Evolutionary conservation across 2,329 filamentous ascomycete species (phyloP).

Genomic region (Trichoderma breve): DNA sequence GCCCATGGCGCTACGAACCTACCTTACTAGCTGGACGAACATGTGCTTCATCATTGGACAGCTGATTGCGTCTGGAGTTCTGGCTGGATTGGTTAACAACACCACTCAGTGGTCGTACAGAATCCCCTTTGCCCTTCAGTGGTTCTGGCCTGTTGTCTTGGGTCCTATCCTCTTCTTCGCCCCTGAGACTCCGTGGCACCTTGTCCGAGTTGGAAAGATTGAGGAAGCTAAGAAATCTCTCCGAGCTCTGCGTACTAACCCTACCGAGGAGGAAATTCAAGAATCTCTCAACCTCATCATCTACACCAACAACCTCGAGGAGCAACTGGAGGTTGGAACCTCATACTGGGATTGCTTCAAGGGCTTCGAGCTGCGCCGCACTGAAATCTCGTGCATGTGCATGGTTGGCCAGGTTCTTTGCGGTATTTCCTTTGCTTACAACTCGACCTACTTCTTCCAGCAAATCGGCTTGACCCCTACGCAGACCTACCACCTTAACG

Average conservation of each 20-base stretch:
- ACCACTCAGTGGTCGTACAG: constrained; percentile 44
- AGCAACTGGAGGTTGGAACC: constrained; percentile 35
- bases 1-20: constrained; percentile 40
- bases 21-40: constrained; percentile 47
- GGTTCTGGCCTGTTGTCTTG: constrained; percentile 47
- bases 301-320: constrained; percentile 42
- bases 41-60: constrained; percentile 49
- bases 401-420: constrained; percentile 15
- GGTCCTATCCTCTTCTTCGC: constrained; percentile 41
- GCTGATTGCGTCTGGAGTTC: constrained; percentile 39
- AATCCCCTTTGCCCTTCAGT: constrained; percentile 49
- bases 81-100: constrained; percentile 30
- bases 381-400: constrained; percentile 44
- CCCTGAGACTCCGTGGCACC: constrained; percentile 47
- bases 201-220: constrained; percentile 36
- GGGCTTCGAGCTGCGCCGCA: constrained; percentile 46
- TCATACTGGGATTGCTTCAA: constrained; percentile 46
- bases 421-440: constrained; percentile 33
- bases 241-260: constrained; percentile 29
- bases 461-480: constrained; percentile 34
- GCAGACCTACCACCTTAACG: constrained; percentile 35
- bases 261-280: constrained; percentile 1
- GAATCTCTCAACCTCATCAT: constrained; percentile 39
- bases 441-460: constrained; percentile 41
- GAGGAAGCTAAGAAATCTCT: constrained; percentile 37